Base-by-base conservation (phyloP, 768 basidiomycete genomes). In the Naematelia aurantialba region DNA sequence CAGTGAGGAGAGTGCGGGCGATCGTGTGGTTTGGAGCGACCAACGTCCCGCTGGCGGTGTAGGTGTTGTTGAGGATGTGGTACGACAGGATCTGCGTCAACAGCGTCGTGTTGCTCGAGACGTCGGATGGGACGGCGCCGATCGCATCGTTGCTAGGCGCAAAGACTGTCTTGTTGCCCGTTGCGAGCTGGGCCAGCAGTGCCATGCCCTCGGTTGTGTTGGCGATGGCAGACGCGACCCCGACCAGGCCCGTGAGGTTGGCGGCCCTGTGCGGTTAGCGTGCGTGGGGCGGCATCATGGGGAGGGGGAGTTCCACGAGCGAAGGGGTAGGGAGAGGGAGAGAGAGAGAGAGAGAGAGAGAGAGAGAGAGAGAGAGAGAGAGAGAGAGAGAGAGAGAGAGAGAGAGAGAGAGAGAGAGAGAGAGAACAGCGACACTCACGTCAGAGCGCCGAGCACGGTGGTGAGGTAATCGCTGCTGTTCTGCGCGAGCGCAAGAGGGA, bases 1-100 rank as follows among this genome's bases (percentile, higher is more conserved):
- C 80, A 45, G 81, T 82, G 45, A 88, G 79, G n/a, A 85, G 76
- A 0, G 87, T 85, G 42, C 85, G 82, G 1, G 84, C 85, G 55
- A 89, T 75, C 0, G 86, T 87, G 62, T 81, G 79, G 64, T 82
- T 83, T 1, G 87, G 85, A 57, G 77, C 82, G 14, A 76, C 72
- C 11, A 77, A 75, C n/a, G 80, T 78, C 10, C 76, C 56, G 21
- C 62, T 60, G 3, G 80, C 78, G 45, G 77, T 65, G 71, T 84
- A 81, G 59, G 83, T 79, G 24, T 85, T 84, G 48, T 79, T 66
- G 5, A 86, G 78, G 60, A 85, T 72, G 70, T 71, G 69, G 61
- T 70, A 69, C 5, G 83, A 77, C 39, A 87, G 61, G 44, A 83
- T 74, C 60, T 84, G 77, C 42, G 82, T 80, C 11, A 86, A 66